Percentiles rank a stretch among this genome's conserved stretches.
phyloP scores from a whole-genome alignment of 164 flowering plant genomes.

The Buxus sempervirens region DNA sequence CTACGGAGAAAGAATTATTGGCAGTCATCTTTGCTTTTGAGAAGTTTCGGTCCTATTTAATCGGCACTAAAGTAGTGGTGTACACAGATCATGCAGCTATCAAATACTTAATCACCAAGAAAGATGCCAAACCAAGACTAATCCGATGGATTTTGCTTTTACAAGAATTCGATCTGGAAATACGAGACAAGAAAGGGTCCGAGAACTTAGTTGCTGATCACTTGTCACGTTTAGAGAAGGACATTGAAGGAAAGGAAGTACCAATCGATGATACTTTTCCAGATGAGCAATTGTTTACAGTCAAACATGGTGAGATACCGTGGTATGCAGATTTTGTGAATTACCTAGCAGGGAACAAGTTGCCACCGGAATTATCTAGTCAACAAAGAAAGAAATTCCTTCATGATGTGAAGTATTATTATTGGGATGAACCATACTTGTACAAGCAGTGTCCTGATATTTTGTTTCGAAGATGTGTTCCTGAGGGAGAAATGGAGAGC shows the following conservation, averaged over 20 bases:
- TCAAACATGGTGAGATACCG: background rate
- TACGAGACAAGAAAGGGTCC: background rate
- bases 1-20: conserved; percentile 11
- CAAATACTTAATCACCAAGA: background rate
- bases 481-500: background rate
- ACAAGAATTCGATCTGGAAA: conserved; percentile 16
- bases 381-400: conserved; percentile 13
- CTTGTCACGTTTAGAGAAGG: conserved; percentile 5
- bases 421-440: conserved; percentile 13
- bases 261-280: too few species aligned
- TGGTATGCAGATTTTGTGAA: conserved; percentile 19
- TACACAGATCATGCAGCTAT: background rate
- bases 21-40: conserved; percentile 12
- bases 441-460: background rate
- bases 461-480: conserved; percentile 15
- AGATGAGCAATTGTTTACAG: conserved; percentile 16
- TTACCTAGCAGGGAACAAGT: background rate
- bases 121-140: conserved; percentile 9
- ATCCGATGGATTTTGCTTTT: conserved; percentile 9
- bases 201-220: conserved; percentile 11
- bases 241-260: too few species aligned
- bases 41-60: conserved; percentile 12
- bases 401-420: conserved; percentile 2
- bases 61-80: conserved; percentile 6
- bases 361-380: background rate